phyloP scores from a whole-genome alignment of 352 stramenopile species.

The Stramenopiles sp. region DNA sequence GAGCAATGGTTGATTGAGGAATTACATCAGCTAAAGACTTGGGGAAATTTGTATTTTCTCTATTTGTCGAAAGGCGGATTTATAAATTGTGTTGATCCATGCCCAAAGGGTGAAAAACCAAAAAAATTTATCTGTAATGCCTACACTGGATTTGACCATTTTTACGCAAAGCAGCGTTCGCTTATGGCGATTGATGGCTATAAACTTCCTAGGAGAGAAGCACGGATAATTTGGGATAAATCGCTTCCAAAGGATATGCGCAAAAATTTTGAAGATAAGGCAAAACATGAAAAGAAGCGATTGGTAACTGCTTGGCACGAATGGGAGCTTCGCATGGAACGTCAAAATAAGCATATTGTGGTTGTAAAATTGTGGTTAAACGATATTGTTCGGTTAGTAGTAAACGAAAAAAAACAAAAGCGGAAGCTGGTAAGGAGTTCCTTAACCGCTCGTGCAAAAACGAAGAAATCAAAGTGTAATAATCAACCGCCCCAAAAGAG shows the following conservation, averaged over 20 bases:
- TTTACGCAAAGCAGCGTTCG: background rate
- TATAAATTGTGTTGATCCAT: background rate
- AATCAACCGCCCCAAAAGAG: no score
- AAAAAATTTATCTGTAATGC: background rate
- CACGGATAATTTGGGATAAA: background rate
- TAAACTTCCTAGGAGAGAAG: background rate
- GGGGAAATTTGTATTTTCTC: background rate
- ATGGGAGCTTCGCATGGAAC: background rate
- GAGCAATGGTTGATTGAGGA: background rate
- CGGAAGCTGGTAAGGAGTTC: background rate
- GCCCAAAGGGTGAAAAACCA: background rate
- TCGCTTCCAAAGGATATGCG: background rate
- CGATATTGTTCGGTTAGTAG: background rate
- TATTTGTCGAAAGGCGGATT: background rate
- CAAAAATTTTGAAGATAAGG: background rate
- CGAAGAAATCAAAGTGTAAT: no score
- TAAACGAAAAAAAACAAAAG: background rate
- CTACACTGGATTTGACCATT: background rate
- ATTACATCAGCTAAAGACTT: background rate
- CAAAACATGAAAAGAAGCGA: background rate
- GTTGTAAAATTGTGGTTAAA: background rate
- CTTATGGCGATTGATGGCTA: background rate
- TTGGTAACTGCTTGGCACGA: background rate
- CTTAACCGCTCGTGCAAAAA: no score
- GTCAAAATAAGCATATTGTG: background rate